These are phyloP conservation scores for Clausena lansium DNA, from an alignment of 345 rosid genomes.

Conservation along the genomic window DNA sequence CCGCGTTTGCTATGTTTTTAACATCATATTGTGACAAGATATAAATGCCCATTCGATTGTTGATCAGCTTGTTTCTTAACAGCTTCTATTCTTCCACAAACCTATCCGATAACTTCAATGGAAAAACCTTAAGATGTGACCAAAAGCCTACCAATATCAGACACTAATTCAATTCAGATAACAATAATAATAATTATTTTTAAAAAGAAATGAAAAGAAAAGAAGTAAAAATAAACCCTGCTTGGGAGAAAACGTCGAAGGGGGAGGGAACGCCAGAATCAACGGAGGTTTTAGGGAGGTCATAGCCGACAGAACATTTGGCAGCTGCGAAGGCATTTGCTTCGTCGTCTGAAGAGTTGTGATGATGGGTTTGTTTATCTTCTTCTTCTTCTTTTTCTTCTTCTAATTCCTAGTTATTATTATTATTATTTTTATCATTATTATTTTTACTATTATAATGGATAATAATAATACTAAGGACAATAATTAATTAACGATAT, in stretches of 20 bases:
- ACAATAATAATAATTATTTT: no score
- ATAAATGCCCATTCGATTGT: neutral
- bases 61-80: neutral
- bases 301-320: constrained; percentile 21
- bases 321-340: constrained; percentile 22
- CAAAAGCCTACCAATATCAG: constrained; percentile 15
- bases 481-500: no score
- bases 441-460: no score
- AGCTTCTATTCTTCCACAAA: neutral
- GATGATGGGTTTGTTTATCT: constrained; percentile 21
- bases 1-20: no score
- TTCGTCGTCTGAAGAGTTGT: constrained; percentile 42
- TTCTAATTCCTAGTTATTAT: no score
- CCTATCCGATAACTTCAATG: neutral
- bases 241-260: constrained; percentile 82
- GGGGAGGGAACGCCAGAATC: constrained; percentile 78
- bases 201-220: neutral
- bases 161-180: neutral
- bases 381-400: constrained; percentile 47
- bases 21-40: neutral
- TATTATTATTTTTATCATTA: no score
- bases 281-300: constrained; percentile 36
- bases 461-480: no score
- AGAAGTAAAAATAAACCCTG: constrained; percentile 10
- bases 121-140: neutral